Evolutionary conservation across 2,329 filamentous ascomycete genomes (phyloP).

Genomic region (Colletotrichum filicis): DNA sequence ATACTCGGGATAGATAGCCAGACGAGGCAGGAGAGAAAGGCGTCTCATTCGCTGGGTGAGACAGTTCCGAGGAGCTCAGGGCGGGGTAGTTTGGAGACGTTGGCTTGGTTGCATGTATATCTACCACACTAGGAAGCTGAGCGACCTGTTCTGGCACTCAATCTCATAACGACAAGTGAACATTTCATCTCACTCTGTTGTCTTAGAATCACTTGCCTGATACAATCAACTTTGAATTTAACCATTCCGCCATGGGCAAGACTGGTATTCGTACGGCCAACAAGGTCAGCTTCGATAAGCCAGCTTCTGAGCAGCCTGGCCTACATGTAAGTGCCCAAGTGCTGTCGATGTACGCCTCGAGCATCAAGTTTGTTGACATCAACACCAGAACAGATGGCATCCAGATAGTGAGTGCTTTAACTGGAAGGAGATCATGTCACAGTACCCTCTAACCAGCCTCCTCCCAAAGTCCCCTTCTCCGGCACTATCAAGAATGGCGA

Average conservation of each 20-base stretch:
- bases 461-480: constrained; percentile 73
- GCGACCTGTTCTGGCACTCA: neutral
- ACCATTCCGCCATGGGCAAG: constrained; percentile 62
- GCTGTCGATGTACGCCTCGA: neutral
- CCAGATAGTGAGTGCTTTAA: constrained; percentile 74
- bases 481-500: constrained; percentile 83
- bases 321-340: constrained; percentile 69
- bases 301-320: constrained; percentile 74
- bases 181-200: too few relatives aligned
- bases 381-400: constrained; percentile 85
- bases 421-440: neutral
- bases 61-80: constrained; percentile 12
- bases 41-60: constrained; percentile 7
- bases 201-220: neutral
- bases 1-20: constrained; percentile 23
- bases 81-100: constrained; percentile 29
- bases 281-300: constrained; percentile 78
- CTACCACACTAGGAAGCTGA: neutral
- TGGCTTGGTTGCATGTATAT: constrained; percentile 15
- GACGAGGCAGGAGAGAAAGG: neutral
- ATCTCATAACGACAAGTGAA: neutral
- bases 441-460: constrained; percentile 5
- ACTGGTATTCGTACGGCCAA: constrained; percentile 73
- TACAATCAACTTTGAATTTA: neutral
- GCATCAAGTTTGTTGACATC: neutral